phyloP scores from a whole-genome alignment of 331 rosid genomes.

The Malus hybrid region DNA sequence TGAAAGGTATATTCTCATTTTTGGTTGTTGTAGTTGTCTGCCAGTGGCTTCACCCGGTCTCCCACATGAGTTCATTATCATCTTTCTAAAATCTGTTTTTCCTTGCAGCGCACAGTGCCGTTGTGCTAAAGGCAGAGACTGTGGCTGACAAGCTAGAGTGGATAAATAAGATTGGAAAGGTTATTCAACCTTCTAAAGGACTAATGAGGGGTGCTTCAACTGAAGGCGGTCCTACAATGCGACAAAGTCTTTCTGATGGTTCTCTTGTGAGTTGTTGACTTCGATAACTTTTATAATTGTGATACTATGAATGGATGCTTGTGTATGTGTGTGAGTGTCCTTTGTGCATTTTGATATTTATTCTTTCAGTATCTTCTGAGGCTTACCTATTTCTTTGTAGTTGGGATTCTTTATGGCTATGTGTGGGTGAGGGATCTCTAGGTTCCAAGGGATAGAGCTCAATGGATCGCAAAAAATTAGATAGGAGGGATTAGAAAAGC shows the following conservation, averaged over 20 bases:
- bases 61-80: background rate
- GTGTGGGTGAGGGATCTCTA: too few relatives aligned
- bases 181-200: constrained; percentile 68
- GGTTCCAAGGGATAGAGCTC: too few relatives aligned
- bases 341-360: background rate
- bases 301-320: background rate
- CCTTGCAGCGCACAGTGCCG: constrained; percentile 77
- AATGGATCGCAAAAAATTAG: too few relatives aligned
- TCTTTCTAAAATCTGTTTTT: background rate
- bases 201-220: constrained; percentile 43
- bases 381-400: background rate
- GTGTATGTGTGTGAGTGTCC: background rate
- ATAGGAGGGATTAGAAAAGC: too few relatives aligned
- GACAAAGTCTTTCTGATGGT: constrained; percentile 93
- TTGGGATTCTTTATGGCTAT: background rate
- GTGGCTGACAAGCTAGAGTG: constrained; percentile 77
- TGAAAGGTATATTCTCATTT: constrained; percentile 53
- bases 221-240: constrained; percentile 54
- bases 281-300: background rate
- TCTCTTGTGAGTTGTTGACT: constrained; percentile 61
- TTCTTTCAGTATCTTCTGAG: background rate
- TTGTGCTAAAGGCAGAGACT: constrained; percentile 92
- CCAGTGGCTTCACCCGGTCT: background rate
- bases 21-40: background rate
- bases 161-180: constrained; percentile 65